Base-by-base conservation (phyloP, 352 stramenopile genomes). In the Globisporangium carolinianum region DNA sequence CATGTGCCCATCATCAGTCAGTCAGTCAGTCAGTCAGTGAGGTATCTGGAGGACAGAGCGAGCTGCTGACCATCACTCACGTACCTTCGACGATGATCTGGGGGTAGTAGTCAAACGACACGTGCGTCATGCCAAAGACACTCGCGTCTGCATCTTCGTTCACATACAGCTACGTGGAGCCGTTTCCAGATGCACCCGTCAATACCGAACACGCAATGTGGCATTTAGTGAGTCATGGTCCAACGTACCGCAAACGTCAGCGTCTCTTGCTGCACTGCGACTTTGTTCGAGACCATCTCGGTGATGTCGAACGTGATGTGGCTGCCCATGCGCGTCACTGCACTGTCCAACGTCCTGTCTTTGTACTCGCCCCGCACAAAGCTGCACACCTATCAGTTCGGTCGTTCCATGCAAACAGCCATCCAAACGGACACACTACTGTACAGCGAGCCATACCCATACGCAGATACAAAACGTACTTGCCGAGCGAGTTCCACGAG, bases 301-400 rank as follows among this genome's bases (percentile, higher is more conserved):
- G 83, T 94, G 67, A 94, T 87, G 62, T 94, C 83, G 58, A 91
- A 91, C 17, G 70, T 66, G 48, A 91, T 59, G 62, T 88, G 75
- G 46, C 68, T 87, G 46, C 83, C 81, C 39, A 90, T 63, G 48
- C 76, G 67, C 3, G 75, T 71, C 8, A 54, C 43, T 10, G 72
- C 76, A 49, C 71, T 76, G 67, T 90, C 75, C 61, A 89, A 73
- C 53, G 85, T 62, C 36, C 73, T 67, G 15, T 85, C 50, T 18
- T 56, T 66, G 63, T 81, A 89, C 17, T 75, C 60, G 57, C 57
- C 57, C 3, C 49, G 50, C 32, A 63, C 51, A 53, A 77, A 74
- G 49, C 57, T 69, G 24, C 24, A 24, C 24, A 24, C 24, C 24
- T 24, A 24, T 24, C 24, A 24, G 24, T 24, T 24, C 24, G 24